Evolutionary conservation across 208 protist species (phyloP).

Genomic region (Acanthamoeba triangularis): DNA sequence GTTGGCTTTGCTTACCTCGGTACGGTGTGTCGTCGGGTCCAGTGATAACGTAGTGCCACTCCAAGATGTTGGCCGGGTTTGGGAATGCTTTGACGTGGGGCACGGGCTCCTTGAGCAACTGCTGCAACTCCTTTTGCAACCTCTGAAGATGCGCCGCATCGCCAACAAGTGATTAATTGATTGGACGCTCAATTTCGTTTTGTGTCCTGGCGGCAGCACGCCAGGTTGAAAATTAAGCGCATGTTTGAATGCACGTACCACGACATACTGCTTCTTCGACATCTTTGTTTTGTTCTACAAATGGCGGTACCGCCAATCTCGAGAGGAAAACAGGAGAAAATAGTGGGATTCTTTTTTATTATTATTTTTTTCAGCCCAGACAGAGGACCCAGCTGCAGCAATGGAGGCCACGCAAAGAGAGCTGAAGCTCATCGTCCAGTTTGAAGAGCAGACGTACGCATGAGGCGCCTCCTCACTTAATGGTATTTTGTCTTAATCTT

Average conservation of each 20-base stretch:
- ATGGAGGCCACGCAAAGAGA: background rate
- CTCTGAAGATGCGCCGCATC: background rate
- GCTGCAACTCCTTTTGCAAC: slow-evolving; percentile 66
- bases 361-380: too few species aligned
- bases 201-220: background rate
- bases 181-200: background rate
- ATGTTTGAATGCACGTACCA: background rate
- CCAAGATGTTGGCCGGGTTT: slow-evolving; percentile 74
- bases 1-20: background rate
- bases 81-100: slow-evolving; percentile 66
- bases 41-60: slow-evolving; percentile 78
- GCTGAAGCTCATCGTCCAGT: background rate
- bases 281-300: background rate
- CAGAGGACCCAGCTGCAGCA: too few species aligned
- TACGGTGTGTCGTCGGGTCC: slow-evolving; percentile 69
- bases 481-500: background rate
- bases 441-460: background rate
- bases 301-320: too few species aligned
- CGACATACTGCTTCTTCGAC: slow-evolving; percentile 41
- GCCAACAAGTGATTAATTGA: background rate
- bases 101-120: slow-evolving; percentile 70
- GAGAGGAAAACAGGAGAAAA: too few species aligned
- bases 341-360: too few species aligned
- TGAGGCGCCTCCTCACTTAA: background rate
- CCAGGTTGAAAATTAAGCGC: background rate